Evolutionary conservation across 768 basidiomycete genomes (phyloP).

Genomic region (Termitomyces sp.): DNA sequence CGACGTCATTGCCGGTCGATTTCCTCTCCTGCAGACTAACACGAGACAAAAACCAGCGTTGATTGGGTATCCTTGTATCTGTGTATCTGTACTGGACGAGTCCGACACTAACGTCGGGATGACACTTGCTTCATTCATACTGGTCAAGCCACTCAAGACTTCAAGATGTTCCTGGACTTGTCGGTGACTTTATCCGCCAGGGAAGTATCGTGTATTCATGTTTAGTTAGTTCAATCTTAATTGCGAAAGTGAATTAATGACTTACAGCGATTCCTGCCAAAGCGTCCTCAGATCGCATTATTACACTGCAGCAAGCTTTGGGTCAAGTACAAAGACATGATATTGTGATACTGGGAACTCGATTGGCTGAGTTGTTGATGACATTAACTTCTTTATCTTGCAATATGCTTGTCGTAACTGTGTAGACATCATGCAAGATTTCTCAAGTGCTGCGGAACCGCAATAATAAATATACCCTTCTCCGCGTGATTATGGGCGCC

Average conservation of each 20-base stretch:
- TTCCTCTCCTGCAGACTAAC: background rate
- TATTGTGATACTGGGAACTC: background rate
- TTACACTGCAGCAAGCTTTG: background rate
- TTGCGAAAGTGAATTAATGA: background rate
- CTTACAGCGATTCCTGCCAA: background rate
- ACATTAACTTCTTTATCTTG: background rate
- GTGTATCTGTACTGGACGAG: background rate
- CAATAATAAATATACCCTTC: background rate
- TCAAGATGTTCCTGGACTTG: background rate
- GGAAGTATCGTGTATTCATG: background rate
- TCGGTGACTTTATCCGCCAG: background rate
- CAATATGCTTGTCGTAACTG: background rate
- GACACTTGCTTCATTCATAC: constrained; percentile 1
- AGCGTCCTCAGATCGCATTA: background rate
- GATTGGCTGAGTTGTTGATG: background rate
- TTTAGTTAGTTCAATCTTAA: background rate
- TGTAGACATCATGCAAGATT: background rate
- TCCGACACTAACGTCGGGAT: background rate
- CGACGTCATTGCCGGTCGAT: background rate
- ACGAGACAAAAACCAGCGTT: constrained; percentile 3
- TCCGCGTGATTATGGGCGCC: background rate
- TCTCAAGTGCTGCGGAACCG: background rate
- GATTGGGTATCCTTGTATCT: background rate
- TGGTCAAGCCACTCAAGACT: background rate
- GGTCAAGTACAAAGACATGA: background rate